Base-by-base conservation (phyloP, 225 moss, liverwort and hornwort genomes). In the Thuidium tamariscinum region DNA sequence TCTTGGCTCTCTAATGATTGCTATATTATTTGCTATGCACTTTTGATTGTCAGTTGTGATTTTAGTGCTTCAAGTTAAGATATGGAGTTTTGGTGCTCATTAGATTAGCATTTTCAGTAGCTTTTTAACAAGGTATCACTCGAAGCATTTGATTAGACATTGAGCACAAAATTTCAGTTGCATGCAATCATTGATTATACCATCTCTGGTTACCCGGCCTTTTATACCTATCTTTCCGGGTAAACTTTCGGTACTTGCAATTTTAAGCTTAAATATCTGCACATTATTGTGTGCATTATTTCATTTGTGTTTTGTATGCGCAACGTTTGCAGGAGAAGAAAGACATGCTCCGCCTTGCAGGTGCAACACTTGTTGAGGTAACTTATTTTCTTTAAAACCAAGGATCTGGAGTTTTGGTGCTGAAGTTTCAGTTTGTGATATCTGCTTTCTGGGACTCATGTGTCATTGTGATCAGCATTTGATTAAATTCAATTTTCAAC, bases 271-370 rank as follows among this genome's bases (percentile, higher is more conserved):
- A 79, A 65, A 59, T 75, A 39, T 63, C 46, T 88, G 34, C 69
- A 74, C 66, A 74, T 62, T 39, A 81, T 67, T 51, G 59, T 29
- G 60, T n/a, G n/a, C n/a, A n/a, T n/a, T n/a, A 65, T 20, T 70
- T 70, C 7, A 59, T 71, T 48, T 7, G 71, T 76, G 34, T 83
- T 52, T 19, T 84, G 62, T 86, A 59, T 80, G 30, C 57, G 39
- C 76, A 79, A 66, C 30, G 52, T 73, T 80, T 91, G 89, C 94
- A 96, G 95, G 97, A 98, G 91, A 97, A 97, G 86, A 97, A 97
- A 84, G 97, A 97, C 76, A 97, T 97, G 97, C 93, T 97, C 54
- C 92, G 95, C 39, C 94, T 97, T 85, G 96, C 97, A n/a, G 97
- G 97, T 83, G 96, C 97, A 85, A 92, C 95, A 59, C 94, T 97